Evolutionary conservation across 495 filamentous ascomycete species (phyloP), one percentile per base, ranked within the genome.

Genomic region (Lasiosphaeria hispida): DNA sequence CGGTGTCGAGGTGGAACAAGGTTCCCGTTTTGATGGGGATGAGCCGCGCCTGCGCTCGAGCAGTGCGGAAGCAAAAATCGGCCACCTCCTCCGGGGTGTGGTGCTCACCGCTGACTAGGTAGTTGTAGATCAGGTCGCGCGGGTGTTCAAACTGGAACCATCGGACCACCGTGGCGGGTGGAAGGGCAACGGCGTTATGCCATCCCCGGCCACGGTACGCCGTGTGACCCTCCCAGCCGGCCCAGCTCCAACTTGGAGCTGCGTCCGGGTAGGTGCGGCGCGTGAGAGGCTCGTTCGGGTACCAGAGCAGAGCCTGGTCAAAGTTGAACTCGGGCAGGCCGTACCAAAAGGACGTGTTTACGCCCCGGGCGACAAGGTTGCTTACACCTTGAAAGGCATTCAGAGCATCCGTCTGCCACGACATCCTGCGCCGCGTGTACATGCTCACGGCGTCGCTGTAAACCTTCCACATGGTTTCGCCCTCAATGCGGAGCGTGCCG

Each of bases 241-340:
- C 53, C 59, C 59, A 62, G 48, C 53, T 58, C 53, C 53, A 57
- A 4, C 41, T 48, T 18, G 54, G 59, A 14, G 54, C 11, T 14
- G 47, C 49, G 18, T 23, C 54, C 3, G 30, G 37, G 18, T 47
- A 14, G 7, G 14, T 53, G 9, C 54, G 53, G 1, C 59, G 48
- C 15, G 1, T 53, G 11, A 62, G 59, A 3, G 54, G 48, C 19
- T 58, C 53, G 2, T n/a, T 39, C 9, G 59, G 59, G 15, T 57
- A 48, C 59, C 59, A 62, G 23, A 62, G 42, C 3, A 62, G 59
- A 11, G 59, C 59, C 19, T 48, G 40, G 41, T 62, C 53, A 43
- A 62, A 58, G 18, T 38, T 39, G 48, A 57, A 62, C 48, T 62
- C 59, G 34, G 59, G 59, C 34, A 62, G 23, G 54, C 59, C 59